phyloP scores from a whole-genome alignment of 371 early-diverging fungal genomes.

The Cladochytrium tenue region DNA sequence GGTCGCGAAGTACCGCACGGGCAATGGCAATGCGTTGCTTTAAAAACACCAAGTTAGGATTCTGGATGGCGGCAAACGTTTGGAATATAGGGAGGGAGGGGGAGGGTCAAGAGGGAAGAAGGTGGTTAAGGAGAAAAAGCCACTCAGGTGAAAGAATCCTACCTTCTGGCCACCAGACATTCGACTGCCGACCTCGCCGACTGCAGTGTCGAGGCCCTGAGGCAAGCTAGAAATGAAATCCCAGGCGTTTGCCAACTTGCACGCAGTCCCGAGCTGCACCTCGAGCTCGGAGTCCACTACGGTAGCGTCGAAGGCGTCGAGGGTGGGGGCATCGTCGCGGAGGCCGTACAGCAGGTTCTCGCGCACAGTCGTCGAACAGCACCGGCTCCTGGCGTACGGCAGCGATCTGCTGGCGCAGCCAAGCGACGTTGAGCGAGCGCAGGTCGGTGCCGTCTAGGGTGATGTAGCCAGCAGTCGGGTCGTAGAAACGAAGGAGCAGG shows the following conservation, averaged over 20 bases:
- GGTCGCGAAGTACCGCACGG: slow-evolving; percentile 60
- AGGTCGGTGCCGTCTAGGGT: slow-evolving; percentile 55
- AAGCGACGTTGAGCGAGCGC: slow-evolving; percentile 42
- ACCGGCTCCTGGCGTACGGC: slow-evolving; percentile 86
- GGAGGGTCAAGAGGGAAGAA: slow-evolving; percentile 55
- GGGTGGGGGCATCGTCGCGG: slow-evolving; percentile 17
- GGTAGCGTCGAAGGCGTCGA: not conserved
- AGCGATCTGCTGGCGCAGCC: slow-evolving; percentile 76
- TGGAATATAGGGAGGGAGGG: too few relatives aligned
- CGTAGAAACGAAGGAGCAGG: slow-evolving; percentile 69
- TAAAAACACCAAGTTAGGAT: too few relatives aligned
- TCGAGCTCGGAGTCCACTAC: slow-evolving; percentile 76
- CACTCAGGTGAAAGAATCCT: slow-evolving; percentile 30
- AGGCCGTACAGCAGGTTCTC: slow-evolving; percentile 75
- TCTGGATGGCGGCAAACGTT: too few relatives aligned
- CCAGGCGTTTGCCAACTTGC: slow-evolving; percentile 68
- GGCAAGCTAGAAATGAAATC: slow-evolving; percentile 75
- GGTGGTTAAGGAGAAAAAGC: slow-evolving; percentile 50
- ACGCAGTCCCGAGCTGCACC: slow-evolving; percentile 70
- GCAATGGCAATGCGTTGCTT: slow-evolving; percentile 37
- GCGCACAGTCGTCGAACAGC: slow-evolving; percentile 76
- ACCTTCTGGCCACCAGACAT: slow-evolving; percentile 77
- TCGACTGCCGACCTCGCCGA: slow-evolving; percentile 65
- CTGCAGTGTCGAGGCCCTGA: slow-evolving; percentile 70
- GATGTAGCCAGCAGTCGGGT: slow-evolving; percentile 67